A percentile compares a stretch with the other conserved stretches of the same genome.
These are phyloP conservation scores for Clonostachys chloroleuca DNA, from an alignment of 2,329 filamentous ascomycete species.

Conservation along the genomic window DNA sequence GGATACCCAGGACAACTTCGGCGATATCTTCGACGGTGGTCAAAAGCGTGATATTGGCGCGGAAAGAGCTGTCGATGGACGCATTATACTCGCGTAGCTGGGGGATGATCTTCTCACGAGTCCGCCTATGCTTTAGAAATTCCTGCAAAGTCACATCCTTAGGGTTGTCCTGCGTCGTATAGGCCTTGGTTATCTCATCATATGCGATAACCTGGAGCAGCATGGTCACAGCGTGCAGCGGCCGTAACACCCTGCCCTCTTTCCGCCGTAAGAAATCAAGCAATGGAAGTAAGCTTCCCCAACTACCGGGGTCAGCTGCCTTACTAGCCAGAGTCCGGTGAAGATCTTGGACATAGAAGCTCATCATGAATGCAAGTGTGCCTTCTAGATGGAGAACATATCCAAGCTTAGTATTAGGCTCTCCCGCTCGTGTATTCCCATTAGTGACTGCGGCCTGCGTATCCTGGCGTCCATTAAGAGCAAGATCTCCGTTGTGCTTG, in stretches of 20 bases:
- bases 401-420: constrained; percentile 31
- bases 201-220: constrained; percentile 38
- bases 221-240: constrained; percentile 34
- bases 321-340: constrained; percentile 36
- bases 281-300: constrained; percentile 40
- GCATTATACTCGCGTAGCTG: constrained; percentile 5
- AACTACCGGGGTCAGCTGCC: constrained; percentile 30
- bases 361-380: constrained; percentile 47
- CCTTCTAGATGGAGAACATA: constrained; percentile 42
- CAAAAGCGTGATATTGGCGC: constrained; percentile 31
- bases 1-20: constrained; percentile 26
- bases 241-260: constrained; percentile 29
- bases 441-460: constrained; percentile 9
- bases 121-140: constrained; percentile 2
- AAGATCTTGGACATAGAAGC: constrained; percentile 45
- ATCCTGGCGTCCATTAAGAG: constrained; percentile 19
- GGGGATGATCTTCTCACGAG: constrained; percentile 5
- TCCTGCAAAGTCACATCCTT: constrained; percentile 1
- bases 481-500: constrained; percentile 48
- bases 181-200: constrained; percentile 33
- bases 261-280: constrained; percentile 30
- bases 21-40: constrained; percentile 38
- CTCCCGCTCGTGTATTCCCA: constrained; percentile 15
- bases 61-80: constrained; percentile 10
- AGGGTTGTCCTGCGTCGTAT: constrained; percentile 9